Base-by-base conservation (phyloP, 2,329 filamentous ascomycete genomes). In the Dendrostoma leiphaemia region DNA sequence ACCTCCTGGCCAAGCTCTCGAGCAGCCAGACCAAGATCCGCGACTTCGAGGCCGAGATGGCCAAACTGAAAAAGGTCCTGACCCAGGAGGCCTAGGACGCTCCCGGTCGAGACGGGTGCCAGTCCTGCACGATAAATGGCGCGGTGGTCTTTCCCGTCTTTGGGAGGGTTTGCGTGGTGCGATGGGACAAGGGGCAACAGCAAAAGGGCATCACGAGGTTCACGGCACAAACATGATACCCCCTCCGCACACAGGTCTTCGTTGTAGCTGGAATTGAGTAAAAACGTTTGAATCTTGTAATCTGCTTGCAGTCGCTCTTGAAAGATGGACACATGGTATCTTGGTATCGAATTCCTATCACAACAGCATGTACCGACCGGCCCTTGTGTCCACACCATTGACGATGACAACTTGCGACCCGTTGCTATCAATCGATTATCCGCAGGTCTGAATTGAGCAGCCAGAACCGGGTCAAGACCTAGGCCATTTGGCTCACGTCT, bases 1-100 rank as follows among this genome's bases (percentile, higher is more conserved):
- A 90, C 73, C 72, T 97, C 60, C 69, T 96, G 44, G 70, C 67
- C 1, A 96, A 96, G 74, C 71, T 96, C 57, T 78, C 84, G 61
- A 74, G 68, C n/a, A 85, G 88, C 57, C 92, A 97, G 74, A 69
- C 68, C 49, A 93, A 88, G 75, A 84, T 97, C 56, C 79, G 84
- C 62, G 77, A 72, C 50, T 89, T 86, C 67, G 92, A 97, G 71
- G 76, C 70, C 62, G 85, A 96, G 67, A 90, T 88, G 70, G 82
- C 71, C 2, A 72, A 59, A 37, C 70, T 95, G 72, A 93, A 93
- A 77, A 89, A 87, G 76, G 72, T 90, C 41, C 69, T 94, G 60
- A 64, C 63, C 10, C 64, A 67, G 44, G 63, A 73, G 62, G 64
- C 55, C 60, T 67, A 55, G 51, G 10, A 17, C 7, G 15, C 23